Percentiles rank a stretch among this genome's conserved stretches.
These are phyloP conservation scores for Helianthus tuberosus DNA, from an alignment of 129 eudicot genomes.

Conservation along the genomic window DNA sequence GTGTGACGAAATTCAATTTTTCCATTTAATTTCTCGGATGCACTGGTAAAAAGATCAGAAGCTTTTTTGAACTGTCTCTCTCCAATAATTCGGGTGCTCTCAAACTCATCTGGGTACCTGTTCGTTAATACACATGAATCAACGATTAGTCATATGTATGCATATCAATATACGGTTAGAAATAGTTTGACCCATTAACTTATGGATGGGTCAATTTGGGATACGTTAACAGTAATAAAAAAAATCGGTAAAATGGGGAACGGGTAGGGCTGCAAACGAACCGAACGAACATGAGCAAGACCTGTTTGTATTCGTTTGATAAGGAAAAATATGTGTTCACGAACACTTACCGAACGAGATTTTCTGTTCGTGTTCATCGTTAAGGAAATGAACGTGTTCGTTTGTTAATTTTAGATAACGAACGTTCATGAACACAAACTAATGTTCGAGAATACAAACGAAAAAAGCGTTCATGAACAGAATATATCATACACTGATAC, in stretches of 20 bases:
- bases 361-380: too few species aligned
- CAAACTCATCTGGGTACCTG: constrained; percentile 97
- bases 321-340: too few species aligned
- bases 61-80: constrained; percentile 91
- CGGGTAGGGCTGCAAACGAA: too few species aligned
- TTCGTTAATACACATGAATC: constrained; percentile 5
- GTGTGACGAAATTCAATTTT: constrained; percentile 84
- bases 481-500: too few species aligned
- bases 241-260: neutral
- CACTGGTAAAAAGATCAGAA: constrained; percentile 73
- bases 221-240: neutral
- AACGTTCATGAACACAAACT: too few species aligned
- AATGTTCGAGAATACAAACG: too few species aligned
- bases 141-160: constrained; percentile 17
- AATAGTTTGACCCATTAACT: constrained; percentile 9
- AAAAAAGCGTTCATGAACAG: too few species aligned
- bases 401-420: too few species aligned
- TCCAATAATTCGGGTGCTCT: constrained; percentile 95
- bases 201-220: neutral
- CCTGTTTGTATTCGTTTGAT: too few species aligned
- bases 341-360: too few species aligned
- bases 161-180: neutral
- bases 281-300: too few species aligned
- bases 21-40: constrained; percentile 77
- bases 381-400: too few species aligned